Evolutionary conservation across 768 basidiomycete genomes (phyloP), one percentile per base, ranked within the genome.

Genomic region (Mycena leptocephala): DNA sequence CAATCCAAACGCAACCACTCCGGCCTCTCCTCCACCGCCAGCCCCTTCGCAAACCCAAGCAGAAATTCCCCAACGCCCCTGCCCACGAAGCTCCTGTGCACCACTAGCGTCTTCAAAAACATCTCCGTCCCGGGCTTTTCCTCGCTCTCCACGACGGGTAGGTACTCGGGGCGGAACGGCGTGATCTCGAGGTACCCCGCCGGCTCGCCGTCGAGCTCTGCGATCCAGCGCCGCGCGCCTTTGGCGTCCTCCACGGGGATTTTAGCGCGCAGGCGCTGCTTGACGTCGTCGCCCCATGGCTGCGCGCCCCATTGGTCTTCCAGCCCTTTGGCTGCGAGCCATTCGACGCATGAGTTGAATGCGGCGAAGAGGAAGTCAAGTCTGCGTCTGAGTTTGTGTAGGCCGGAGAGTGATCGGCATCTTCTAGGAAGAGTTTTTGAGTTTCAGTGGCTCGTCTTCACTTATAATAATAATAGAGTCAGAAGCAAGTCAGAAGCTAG

Each of bases 1-100:
- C 76, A 77, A 78, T 72, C 77, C 65, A 78, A 48, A 0, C 73
- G 58, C 9, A 78, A 35, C 73, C 77, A 75, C 8, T 69, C 74
- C 24, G 61, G 65, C 70, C 43, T 46, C 46, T 75, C 77, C 28
- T 68, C 74, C 35, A 66, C 64, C 33, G 74, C 77, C 10, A 64
- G 30, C 53, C 33, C 46, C 53, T 69, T 75, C 41, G 61, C 56
- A 43, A 75, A 61, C 18, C 28, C 35, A 35, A 78, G 56, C 28
- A 75, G 14, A 53, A 68, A 41, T 24, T 73, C 74, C 2, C 77
- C 74, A 46, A 78, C 70, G 5, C 75, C 77, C 20, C 37, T 51
- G 16, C 77, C 77, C 35, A 48, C 41, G 18, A 72, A 75, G 3
- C 55, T 46, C 8, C 69, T 41, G n/a, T 75, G 28, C 24, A 76